These are phyloP conservation scores for Colletotrichum paranaense DNA, from an alignment of 2,329 filamentous ascomycete species.

Conservation along the genomic window DNA sequence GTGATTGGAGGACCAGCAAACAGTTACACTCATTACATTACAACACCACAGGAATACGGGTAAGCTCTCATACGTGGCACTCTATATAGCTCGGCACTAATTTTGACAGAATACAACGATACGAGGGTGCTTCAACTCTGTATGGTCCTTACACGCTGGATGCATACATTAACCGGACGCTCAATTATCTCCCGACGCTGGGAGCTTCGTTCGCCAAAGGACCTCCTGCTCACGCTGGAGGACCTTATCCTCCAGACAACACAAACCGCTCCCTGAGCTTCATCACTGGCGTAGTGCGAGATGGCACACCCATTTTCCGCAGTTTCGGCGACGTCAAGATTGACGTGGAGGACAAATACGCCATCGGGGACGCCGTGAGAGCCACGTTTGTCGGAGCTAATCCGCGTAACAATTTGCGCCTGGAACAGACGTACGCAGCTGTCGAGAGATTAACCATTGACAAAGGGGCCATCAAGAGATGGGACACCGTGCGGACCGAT, in stretches of 20 bases:
- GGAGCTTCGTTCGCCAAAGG: constrained; percentile 1
- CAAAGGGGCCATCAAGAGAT: constrained; percentile 49
- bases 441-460: constrained; percentile 70
- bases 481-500: constrained; percentile 79
- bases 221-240: constrained; percentile 48
- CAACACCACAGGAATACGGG: constrained; percentile 74
- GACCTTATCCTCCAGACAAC: constrained; percentile 80
- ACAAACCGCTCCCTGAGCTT: constrained; percentile 80
- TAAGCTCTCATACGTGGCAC: constrained; percentile 40
- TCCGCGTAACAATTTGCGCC: constrained; percentile 84
- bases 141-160: constrained; percentile 88
- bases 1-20: constrained; percentile 90
- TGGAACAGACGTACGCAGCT: constrained; percentile 81
- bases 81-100: constrained; percentile 40
- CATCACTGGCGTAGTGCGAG: constrained; percentile 81
- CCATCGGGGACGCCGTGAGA: constrained; percentile 67
- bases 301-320: constrained; percentile 72
- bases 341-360: constrained; percentile 63
- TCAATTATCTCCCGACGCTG: constrained; percentile 27
- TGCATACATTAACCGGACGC: constrained; percentile 85
- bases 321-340: constrained; percentile 75
- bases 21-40: constrained; percentile 84
- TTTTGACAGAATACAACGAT: constrained; percentile 73
- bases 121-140: constrained; percentile 90
- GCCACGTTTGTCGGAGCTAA: constrained; percentile 87